Base-by-base conservation (phyloP, 1,284 basidiomycete genomes). In the Ustilago bromivora region DNA sequence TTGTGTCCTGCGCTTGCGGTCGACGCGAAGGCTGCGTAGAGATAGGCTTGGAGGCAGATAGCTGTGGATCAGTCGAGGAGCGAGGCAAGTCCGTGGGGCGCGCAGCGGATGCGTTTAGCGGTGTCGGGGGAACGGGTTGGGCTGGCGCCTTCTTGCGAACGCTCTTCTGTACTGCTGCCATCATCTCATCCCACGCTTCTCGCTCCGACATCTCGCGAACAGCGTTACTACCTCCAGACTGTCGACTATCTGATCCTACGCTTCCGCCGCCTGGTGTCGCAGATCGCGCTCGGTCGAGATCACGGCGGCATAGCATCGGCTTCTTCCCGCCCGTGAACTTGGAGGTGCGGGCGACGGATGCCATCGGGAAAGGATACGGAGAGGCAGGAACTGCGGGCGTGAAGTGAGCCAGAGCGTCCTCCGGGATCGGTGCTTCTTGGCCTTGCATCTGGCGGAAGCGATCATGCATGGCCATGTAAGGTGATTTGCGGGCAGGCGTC, bases 131-230 rank as follows among this genome's bases (percentile, higher is more conserved):
- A 46, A 61, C 55, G 9, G 40, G 19, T 12, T 58, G 57, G 1
- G 56, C 54, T 9, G 71, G 67, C 49, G 73, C 60, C 71, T 78
- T 74, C 57, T 85, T 84, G 41, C 81, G 73, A 9, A 81, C 83
- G 61, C 84, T 85, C 58, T 78, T 79, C 67, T 81, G 72, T 6
- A 84, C 84, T 2, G 84, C 84, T 10, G 70, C 67, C 81, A 82
- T 81, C 78, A 85, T 81, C 56, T 81, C 77, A 36, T 81, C 71
- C 82, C 82, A 85, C 3, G 84, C 84, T 56, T 85, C 81, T 4
- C 79, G 71, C 61, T 85, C 84, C 34, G 81, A 81, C 41, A 83
- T 67, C n/a, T 83, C 82, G 35, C 84, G 81, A 51, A 84, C 79
- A 23, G 74, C 78, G 38, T 83, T 85, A 57, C 81, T 84, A 12